Base-by-base conservation (phyloP, 1,139 yeast species). In the Saccharomyces pastorianus region DNA sequence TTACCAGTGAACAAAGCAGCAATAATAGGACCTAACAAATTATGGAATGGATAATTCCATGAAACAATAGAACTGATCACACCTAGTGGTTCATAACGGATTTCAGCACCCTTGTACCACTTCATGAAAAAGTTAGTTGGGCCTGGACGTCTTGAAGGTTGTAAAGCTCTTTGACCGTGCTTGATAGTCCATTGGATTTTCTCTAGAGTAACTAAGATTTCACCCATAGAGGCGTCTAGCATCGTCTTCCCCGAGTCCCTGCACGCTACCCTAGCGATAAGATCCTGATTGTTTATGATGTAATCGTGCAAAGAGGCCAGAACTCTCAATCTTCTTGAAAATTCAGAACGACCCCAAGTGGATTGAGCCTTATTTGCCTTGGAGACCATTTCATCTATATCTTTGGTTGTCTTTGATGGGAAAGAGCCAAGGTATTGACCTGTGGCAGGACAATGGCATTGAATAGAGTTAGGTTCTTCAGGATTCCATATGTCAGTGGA, bases 41-140 rank as follows among this genome's bases (percentile, higher is more conserved):
- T 93, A 68, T 93, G 98, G 71, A 85, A 85, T 1, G 99, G 98
- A 67, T 93, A 93, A 67, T 93, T 93, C 99, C 99, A 93, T 4
- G 96, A 88, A 1, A 93, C 89, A 60, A 93, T 76, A 0, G 98
- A 96, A 4, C 95, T 80, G 17, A 93, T 95, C 2, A 91, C 96
- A 20, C 88, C 88, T 55, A 91, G 71, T 0, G 99, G 98, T 67
- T 91, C 96, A 68, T 93, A 93, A 59, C 95, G 78, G 6, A 93
- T 91, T 71, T 91, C 95, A 1, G 96, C 98, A 56, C 85, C 85
- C 69, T 93, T 93, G 67, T 85, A 84, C 58, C 64, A 65, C 50
- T 77, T 76, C 91, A 93, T 85, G 58, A 93, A 78, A 59, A 86
- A 74, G 66, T 87, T 88, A 1, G 95, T 79, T 23, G 97, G 95